Percentiles rank a stretch among this genome's conserved stretches.
Conservation (phyloP, 2,329 filamentous ascomycete species). For the Clarireedia hainanense region DNA sequence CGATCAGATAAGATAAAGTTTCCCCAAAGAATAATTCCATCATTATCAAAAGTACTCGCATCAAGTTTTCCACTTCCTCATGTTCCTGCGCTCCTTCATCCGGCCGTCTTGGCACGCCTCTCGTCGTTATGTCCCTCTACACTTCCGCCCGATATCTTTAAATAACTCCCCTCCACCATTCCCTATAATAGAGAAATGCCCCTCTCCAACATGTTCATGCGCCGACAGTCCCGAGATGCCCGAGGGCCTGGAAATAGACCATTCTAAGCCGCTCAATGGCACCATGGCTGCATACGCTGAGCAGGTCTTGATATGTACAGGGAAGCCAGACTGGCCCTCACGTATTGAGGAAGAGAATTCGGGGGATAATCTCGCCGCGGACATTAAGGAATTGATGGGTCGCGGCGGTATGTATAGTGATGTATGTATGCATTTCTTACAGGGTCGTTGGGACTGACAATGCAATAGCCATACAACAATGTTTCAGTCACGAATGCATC, state of each 20-base stretch:
- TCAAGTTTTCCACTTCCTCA: not conserved
- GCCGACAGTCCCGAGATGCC: conserved; percentile 58
- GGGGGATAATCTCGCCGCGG: conserved; percentile 58
- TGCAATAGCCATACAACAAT: conserved; percentile 69
- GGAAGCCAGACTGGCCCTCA: conserved; percentile 71
- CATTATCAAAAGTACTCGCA: too few species aligned
- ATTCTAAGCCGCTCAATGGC: conserved; percentile 59
- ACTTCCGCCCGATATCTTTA: not conserved
- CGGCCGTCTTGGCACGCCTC: not conserved
- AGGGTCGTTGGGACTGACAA: not conserved
- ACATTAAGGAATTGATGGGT: conserved; percentile 63
- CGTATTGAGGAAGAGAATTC: conserved; percentile 75
- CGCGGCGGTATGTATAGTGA: conserved; percentile 58
- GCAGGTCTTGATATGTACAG: conserved; percentile 79
- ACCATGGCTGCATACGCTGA: conserved; percentile 72
- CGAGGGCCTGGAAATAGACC: conserved; percentile 65
- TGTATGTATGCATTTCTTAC: conserved; percentile 34
- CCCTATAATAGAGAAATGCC: conserved; percentile 43
- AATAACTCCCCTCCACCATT: conserved; percentile 11
- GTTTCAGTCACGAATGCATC: conserved; percentile 71
- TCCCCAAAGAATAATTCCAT: too few species aligned
- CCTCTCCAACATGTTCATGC: conserved; percentile 69
- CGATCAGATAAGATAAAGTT: not conserved
- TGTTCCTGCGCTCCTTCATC: not conserved
- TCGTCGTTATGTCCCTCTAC: not conserved